Conservation (phyloP, 306 rosid genomes). For the Rosa persica region DNA sequence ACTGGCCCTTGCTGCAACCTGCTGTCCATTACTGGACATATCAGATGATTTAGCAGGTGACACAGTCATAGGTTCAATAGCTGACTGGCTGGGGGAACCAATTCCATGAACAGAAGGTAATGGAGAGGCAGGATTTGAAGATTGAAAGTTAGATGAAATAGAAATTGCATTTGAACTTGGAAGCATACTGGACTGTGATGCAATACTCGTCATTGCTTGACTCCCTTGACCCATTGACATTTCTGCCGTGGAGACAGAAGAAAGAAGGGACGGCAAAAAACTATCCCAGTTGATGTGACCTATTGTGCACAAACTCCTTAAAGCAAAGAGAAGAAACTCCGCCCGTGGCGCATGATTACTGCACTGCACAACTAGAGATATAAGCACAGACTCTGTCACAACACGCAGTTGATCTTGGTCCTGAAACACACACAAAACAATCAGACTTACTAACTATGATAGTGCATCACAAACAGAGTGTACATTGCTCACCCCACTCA, state of each 20-base stretch:
- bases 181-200: conserved; percentile 73
- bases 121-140: conserved; percentile 93
- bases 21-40: conserved; percentile 54
- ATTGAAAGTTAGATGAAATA: conserved; percentile 66
- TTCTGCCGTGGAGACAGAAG: conserved; percentile 73
- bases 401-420: conserved; percentile 86
- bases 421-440: conserved; percentile 42
- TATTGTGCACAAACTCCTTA: conserved; percentile 72
- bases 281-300: conserved; percentile 89
- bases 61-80: conserved; percentile 59
- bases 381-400: conserved; percentile 79
- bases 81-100: conserved; percentile 83
- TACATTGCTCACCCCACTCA: not conserved
- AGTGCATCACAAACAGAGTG: not conserved
- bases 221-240: conserved; percentile 67
- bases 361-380: conserved; percentile 78
- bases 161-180: conserved; percentile 56
- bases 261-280: conserved; percentile 79
- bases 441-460: conserved; percentile 1
- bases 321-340: conserved; percentile 83
- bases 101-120: conserved; percentile 74
- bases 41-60: conserved; percentile 90
- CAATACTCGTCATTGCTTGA: conserved; percentile 56
- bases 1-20: conserved; percentile 48
- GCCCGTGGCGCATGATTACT: conserved; percentile 90